Base-by-base conservation (phyloP, 306 rosid species). In the Dryas octopetala region DNA sequence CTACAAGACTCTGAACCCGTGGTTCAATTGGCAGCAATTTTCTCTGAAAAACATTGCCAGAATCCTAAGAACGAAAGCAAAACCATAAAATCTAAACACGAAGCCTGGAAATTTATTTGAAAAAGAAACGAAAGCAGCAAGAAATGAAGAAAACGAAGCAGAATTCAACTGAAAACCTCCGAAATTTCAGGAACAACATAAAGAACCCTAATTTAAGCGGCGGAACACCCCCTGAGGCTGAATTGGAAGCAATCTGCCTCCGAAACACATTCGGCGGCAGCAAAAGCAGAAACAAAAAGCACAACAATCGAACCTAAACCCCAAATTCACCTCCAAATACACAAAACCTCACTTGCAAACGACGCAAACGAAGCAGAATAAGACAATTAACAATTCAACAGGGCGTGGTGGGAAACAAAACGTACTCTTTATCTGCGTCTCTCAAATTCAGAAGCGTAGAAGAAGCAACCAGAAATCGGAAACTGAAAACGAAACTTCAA, bases 401-500 rank as follows among this genome's bases (percentile, higher is more conserved):
- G 9, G 19, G 48, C 23, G 38, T 13, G 13, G 40, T 16, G 38
- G n/a, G 7, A 38, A 23, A 46, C 26, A 62, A 62, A 49, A 32
- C 47, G 26, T 43, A 41, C 55, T n/a, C 59, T 23, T 53, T 38
- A 26, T 7, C 44, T 23, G 62, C 41, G 10, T 23, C n/a, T n/a
- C 48, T 61, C 7, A 48, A 53, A 46, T 41, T 28, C 46, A 54
- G 12, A 65, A 57, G 43, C 76, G 4, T 44, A 62, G 23, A 23
- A 23, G 23, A 23, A 23, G 64, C 65, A 65, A 10, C 0, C 70
- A 74, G 15, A 41, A 73, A 52, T 60, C 46, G 54, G 45, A 73
- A 53, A 11, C 19, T 23, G 73, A 75, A 75, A 83, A 79, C 76
- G 74, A 75, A 89, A 87, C 89, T 84, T 61, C 78, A 79, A 84